phyloP scores from a whole-genome alignment of 768 basidiomycete species.

The Leccinum rimulosum region DNA sequence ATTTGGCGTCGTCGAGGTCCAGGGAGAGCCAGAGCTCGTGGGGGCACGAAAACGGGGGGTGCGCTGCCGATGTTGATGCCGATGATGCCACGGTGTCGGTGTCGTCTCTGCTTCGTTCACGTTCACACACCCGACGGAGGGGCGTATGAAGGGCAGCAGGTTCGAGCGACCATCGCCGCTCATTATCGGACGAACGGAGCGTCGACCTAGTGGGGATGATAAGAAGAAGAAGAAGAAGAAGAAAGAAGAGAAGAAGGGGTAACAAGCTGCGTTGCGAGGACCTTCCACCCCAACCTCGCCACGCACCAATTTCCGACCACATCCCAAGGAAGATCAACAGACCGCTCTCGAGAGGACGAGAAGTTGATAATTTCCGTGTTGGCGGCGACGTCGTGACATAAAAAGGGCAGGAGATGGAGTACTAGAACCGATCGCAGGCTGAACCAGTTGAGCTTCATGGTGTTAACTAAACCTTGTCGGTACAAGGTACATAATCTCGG shows the following conservation, averaged over 20 bases:
- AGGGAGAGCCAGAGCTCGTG: slow-evolving; percentile 50
- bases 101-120: neutral
- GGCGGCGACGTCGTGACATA: slow-evolving; percentile 35
- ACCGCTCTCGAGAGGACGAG: slow-evolving; percentile 27
- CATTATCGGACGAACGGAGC: slow-evolving; percentile 33
- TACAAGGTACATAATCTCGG: slow-evolving; percentile 5
- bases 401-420: slow-evolving; percentile 12
- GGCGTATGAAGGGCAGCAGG: slow-evolving; percentile 43
- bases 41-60: slow-evolving; percentile 29
- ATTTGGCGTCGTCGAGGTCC: slow-evolving; percentile 40
- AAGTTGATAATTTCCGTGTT: slow-evolving; percentile 73
- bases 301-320: slow-evolving; percentile 32
- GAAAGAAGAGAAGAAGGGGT: neutral
- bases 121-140: slow-evolving; percentile 37
- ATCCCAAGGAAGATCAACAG: slow-evolving; percentile 16
- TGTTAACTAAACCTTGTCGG: neutral
- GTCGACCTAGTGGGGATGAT: slow-evolving; percentile 36
- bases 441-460: slow-evolving; percentile 12
- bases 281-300: neutral
- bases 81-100: neutral
- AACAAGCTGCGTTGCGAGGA: neutral
- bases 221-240: neutral
- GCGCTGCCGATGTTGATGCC: neutral
- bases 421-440: slow-evolving; percentile 12
- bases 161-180: slow-evolving; percentile 37